Base-by-base conservation (phyloP, 345 rosid species). In the Combretum micranthum region DNA sequence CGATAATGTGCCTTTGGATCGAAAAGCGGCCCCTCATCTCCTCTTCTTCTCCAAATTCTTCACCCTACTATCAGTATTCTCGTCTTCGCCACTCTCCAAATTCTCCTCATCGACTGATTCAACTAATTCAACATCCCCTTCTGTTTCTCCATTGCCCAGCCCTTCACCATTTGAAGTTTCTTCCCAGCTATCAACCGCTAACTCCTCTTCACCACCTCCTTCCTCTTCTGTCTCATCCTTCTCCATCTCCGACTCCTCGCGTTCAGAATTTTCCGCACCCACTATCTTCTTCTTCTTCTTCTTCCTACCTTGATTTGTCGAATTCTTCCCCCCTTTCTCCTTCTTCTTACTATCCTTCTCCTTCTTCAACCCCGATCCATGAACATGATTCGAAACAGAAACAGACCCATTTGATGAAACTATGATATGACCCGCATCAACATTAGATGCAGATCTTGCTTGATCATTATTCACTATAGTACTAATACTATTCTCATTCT, bases 11-110 rank as follows among this genome's bases (percentile, higher is more conserved):
- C 83, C 59, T 88, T 88, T 0, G 95, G 91, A 80, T 92, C 89
- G 59, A 92, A 92, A 16, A 88, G 75, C 0, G 89, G 93, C 98
- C 96, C 74, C 80, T 92, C 52, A 67, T 58, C 82, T 86, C 61
- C 66, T 75, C 81, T 69, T 84, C 67, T 81, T 79, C 55, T 56
- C 59, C 14, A 19, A 3, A 53, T 58, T 63, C 59, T 16, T 64
- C 23, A 63, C 65, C 21, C 64, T 73, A 42, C 52, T 79, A 59
- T 32, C 9, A 7, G 39, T 32, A 32, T 8, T 61, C 64, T 68
- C 80, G 22, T 75, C 82, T 58, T 81, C 87, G 51, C 26, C 75
- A 55, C 60, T 70, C 59, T 66, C 88, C 59, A 42, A 58, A 44
- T 52, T 55, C 68, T 86, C 86, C 62, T 72, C 69, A 58, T 85